These are phyloP conservation scores for Cyanidioschyzon merolae DNA, from an alignment of 23 red algal genomes.

Conservation along the genomic window DNA sequence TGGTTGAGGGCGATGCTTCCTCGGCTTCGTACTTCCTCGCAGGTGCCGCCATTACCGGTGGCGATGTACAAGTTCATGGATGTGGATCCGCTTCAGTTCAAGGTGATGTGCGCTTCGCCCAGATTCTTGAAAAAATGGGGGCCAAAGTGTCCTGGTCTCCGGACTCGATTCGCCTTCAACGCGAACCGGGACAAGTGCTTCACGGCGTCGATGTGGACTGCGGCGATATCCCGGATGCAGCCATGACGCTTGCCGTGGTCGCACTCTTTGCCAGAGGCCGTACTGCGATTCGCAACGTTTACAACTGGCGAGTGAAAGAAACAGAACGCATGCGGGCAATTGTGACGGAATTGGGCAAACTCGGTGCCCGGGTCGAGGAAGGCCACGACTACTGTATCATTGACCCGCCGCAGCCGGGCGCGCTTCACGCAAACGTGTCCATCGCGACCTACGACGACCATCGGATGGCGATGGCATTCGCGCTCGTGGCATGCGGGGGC, in stretches of 20 bases:
- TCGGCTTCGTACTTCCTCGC: slow-evolving; percentile 90
- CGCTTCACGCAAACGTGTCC: slow-evolving; percentile 18
- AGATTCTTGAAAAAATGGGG: slow-evolving; percentile 82
- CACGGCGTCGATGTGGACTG: slow-evolving; percentile 88
- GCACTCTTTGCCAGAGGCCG: slow-evolving; percentile 76
- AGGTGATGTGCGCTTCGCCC: slow-evolving; percentile 80
- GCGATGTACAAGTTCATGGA: slow-evolving; percentile 64
- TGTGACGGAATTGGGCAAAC: slow-evolving; percentile 78
- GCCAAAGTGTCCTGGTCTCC: slow-evolving; percentile 68
- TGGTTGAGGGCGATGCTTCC: slow-evolving; percentile 94
- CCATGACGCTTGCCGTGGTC: slow-evolving; percentile 86
- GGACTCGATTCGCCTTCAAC: slow-evolving; percentile 54
- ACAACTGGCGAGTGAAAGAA: slow-evolving; percentile 99
- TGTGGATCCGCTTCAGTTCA: slow-evolving; percentile 76
- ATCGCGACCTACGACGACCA: slow-evolving; percentile 98
- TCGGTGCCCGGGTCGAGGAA: slow-evolving; percentile 84
- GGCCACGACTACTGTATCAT: slow-evolving; percentile 81
- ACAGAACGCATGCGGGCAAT: slow-evolving; percentile 97
- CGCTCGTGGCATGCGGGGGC: slow-evolving; percentile 74
- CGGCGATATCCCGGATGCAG: slow-evolving; percentile 90
- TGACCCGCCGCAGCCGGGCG: slow-evolving; percentile 31
- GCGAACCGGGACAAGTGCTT: slow-evolving; percentile 27
- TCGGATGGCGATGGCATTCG: slow-evolving; percentile 98
- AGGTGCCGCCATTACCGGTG: slow-evolving; percentile 86
- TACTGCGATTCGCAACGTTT: slow-evolving; percentile 76